phyloP scores from a whole-genome alignment of 2,329 filamentous ascomycete species.

The Hypoxylon rubiginosum region DNA sequence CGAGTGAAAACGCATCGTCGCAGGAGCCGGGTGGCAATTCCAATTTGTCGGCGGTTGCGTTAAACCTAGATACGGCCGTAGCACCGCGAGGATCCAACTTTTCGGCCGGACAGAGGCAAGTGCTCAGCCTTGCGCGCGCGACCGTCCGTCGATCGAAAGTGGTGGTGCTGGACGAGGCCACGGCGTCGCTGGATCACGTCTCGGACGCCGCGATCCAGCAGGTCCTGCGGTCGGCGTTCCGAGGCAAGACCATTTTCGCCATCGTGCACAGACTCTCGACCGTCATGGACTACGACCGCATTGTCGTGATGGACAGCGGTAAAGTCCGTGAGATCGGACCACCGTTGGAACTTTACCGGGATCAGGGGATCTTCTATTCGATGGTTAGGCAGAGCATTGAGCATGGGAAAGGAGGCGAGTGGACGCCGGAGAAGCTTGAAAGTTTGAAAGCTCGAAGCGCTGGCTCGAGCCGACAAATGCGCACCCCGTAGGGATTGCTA shows the following conservation, averaged over 20 bases:
- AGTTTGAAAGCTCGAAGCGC: too few relatives aligned
- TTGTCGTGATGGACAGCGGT: conserved; percentile 8
- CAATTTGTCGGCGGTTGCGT: not conserved
- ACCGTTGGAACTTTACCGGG: not conserved
- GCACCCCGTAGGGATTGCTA: too few relatives aligned
- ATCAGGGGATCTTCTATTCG: not conserved
- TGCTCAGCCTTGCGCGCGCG: conserved; percentile 11
- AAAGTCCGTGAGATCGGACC: not conserved
- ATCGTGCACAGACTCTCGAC: conserved; percentile 2
- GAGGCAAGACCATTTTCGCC: not conserved
- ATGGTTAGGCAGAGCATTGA: conserved; percentile 3
- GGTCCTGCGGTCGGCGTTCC: conserved; percentile 1
- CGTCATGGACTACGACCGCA: conserved; percentile 9
- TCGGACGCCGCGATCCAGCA: conserved; percentile 3
- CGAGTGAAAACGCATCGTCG: not conserved
- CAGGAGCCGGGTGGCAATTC: not conserved
- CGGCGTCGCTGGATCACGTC: conserved; percentile 1
- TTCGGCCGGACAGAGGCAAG: conserved; percentile 2
- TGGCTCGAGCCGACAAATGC: not conserved
- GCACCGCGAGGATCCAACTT: conserved; percentile 5
- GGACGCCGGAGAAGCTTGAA: not conserved
- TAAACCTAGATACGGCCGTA: not conserved
- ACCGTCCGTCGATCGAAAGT: conserved; percentile 2
- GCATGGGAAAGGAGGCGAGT: not conserved
- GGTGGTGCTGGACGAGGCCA: conserved; percentile 3